Base-by-base conservation (phyloP, 148 eudicot species). In the Rhododendron griersonianum region DNA sequence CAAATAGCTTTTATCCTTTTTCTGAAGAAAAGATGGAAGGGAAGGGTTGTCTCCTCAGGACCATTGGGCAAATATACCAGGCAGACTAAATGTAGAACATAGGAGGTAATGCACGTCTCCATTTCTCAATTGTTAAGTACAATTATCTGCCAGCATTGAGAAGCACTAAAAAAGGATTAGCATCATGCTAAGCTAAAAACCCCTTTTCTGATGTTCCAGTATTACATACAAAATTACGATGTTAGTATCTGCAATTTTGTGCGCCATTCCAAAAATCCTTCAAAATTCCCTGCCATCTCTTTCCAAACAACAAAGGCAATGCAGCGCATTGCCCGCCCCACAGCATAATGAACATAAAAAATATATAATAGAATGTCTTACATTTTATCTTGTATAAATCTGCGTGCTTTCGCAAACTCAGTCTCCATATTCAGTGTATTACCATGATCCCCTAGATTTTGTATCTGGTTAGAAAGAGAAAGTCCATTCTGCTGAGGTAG, bases 301-400 rank as follows among this genome's bases (percentile, higher is more conserved):
- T 79, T n/a, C 57, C 19, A 11, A 79, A 73, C n/a, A 53, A 15
- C 51, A 28, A 45, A 45, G 28, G 71, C 25, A 81, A 41, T 18
- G 74, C 74, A 11, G 74, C 35, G 4, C 74, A 67, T 18, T n/a
- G 16, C 78, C 11, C 25, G 1, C 19, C 81, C 35, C 81, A 75
- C 18, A 75, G 5, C 59, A 80, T 37, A 71, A 50, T 41, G 35
- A 63, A 61, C 25, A 63, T 4, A 63, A 48, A 18, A 19, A 59
- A 50, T 23, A 3, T 53, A 7, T 71, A 44, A 74, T 7, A 7
- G 18, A 39, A 88, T 11, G 55, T 85, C 98, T 95, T 91, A 96
- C 99, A 96, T 96, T 77, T 91, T 95, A 48, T 85, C 87, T 87
- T 85, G 92, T 88, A 96, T 92, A 86, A 85, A 89, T 19, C 67